These are phyloP conservation scores for Apiosordaria backusii DNA, from an alignment of 495 filamentous ascomycete genomes.

Conservation along the genomic window DNA sequence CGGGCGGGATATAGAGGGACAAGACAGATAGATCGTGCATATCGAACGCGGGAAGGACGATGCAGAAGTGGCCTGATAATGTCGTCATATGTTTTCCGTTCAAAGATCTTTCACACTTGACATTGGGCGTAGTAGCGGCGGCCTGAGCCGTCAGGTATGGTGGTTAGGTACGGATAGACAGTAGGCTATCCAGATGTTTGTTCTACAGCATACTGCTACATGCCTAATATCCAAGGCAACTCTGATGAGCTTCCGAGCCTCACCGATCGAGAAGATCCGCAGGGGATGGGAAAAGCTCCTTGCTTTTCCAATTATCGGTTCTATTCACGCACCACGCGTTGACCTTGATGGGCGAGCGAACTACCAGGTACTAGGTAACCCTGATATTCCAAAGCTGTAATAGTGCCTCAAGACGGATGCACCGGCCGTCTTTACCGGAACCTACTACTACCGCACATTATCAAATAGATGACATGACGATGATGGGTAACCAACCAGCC, in stretches of 20 bases:
- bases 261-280: no score
- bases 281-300: no score
- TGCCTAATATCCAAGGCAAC: no score
- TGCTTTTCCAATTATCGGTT: no score
- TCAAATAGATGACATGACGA: neutral
- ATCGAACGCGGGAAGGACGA: neutral
- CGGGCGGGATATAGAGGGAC: neutral
- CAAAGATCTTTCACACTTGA: neutral
- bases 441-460: neutral
- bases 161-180: no score
- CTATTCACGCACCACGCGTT: no score
- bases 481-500: neutral
- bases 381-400: no score
- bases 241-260: no score
- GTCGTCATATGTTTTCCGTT: slow-evolving; percentile 17
- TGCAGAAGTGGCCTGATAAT: slow-evolving; percentile 24
- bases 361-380: no score
- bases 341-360: no score
- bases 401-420: neutral
- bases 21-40: neutral
- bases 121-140: neutral
- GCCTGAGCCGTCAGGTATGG: neutral
- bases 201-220: neutral
- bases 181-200: neutral
- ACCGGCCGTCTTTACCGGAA: no score